A percentile compares a stretch with the other conserved stretches of the same genome.
Evolutionary conservation across 306 rosid species (phyloP).

Genomic region (Citrullus mucosospermus): DNA sequence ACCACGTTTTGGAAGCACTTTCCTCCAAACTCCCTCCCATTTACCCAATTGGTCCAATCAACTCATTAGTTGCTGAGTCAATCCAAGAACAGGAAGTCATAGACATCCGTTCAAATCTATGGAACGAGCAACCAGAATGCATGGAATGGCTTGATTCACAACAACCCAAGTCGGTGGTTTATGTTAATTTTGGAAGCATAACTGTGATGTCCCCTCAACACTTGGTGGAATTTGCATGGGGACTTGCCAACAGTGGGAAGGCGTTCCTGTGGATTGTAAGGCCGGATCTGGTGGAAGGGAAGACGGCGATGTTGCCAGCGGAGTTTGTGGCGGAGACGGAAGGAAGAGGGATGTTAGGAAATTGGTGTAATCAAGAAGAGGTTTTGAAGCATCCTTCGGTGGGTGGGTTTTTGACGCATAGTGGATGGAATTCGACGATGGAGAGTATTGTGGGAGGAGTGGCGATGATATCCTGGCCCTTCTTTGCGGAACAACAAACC

Average conservation of each 20-base stretch:
- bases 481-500: slow-evolving; percentile 12
- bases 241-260: slow-evolving; percentile 9
- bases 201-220: neutral
- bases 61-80: neutral
- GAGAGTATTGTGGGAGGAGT: slow-evolving; percentile 9
- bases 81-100: neutral
- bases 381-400: slow-evolving; percentile 8
- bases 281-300: slow-evolving; percentile 12
- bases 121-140: slow-evolving; percentile 11
- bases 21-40: neutral
- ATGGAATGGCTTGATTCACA: slow-evolving; percentile 12
- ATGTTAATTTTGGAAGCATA: slow-evolving; percentile 11
- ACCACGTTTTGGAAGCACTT: neutral
- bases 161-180: slow-evolving; percentile 1
- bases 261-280: slow-evolving; percentile 9
- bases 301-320: neutral
- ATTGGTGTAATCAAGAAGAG: slow-evolving; percentile 21
- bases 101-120: slow-evolving; percentile 5
- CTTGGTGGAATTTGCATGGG: slow-evolving; percentile 17
- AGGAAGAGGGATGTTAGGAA: slow-evolving; percentile 7
- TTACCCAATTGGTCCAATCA: neutral
- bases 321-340: neutral
- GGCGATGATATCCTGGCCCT: slow-evolving; percentile 13
- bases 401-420: slow-evolving; percentile 15
- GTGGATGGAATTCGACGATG: slow-evolving; percentile 11